Evolutionary conservation across 2,329 filamentous ascomycete species (phyloP).

Genomic region (Grosmannia serpens): DNA sequence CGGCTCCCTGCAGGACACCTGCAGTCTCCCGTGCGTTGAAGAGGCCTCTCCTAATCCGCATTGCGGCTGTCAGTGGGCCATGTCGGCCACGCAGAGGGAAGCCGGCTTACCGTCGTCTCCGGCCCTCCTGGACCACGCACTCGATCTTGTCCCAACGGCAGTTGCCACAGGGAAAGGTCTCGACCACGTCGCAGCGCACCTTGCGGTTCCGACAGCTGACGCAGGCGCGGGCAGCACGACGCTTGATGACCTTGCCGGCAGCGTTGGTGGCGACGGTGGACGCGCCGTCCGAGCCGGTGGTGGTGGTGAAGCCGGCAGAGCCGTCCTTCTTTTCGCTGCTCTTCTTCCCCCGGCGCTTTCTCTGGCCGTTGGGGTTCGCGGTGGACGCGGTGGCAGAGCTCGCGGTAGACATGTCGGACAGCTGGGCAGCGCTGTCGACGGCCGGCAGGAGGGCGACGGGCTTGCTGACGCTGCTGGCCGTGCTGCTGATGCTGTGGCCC

Average conservation of each 20-base stretch:
- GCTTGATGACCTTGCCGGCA: conserved; percentile 49
- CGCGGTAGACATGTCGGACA: neutral
- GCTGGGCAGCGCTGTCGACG: neutral
- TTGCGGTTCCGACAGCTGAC: conserved; percentile 82
- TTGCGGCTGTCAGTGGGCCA: neutral
- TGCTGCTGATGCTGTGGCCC: conserved; percentile 6
- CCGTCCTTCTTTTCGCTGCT: conserved; percentile 9
- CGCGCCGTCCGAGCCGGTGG: conserved; percentile 8
- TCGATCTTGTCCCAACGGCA: conserved; percentile 72
- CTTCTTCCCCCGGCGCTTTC: conserved; percentile 10
- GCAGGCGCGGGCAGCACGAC: conserved; percentile 83
- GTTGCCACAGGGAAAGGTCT: conserved; percentile 78
- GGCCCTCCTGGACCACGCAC: conserved; percentile 68
- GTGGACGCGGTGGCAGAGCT: neutral
- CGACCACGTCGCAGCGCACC: conserved; percentile 87
- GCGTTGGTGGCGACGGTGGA: conserved; percentile 20
- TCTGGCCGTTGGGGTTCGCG: neutral
- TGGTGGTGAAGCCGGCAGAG: neutral
- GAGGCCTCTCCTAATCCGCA: conserved; percentile 6
- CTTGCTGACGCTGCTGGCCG: conserved; percentile 4
- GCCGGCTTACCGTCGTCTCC: conserved; percentile 65
- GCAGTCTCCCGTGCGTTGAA: conserved; percentile 11
- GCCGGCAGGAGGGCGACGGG: conserved; percentile 2
- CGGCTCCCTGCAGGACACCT: conserved; percentile 2
- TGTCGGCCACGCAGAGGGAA: neutral